These are phyloP conservation scores for Dioscorea cayenensis DNA, from an alignment of 116 monocot species.

Conservation along the genomic window DNA sequence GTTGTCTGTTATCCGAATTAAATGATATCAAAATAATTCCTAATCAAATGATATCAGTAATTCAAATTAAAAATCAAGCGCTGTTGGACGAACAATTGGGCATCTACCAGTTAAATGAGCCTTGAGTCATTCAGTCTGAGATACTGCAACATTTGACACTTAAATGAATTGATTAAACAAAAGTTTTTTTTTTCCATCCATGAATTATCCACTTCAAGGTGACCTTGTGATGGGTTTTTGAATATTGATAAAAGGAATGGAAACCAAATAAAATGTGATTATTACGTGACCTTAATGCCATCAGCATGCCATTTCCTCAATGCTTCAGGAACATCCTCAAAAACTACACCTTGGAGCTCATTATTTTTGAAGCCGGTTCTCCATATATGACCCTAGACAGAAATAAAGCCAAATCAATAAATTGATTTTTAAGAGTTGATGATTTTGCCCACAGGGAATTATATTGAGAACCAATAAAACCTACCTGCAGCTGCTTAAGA, in stretches of 20 bases:
- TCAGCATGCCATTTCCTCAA: conserved; percentile 66
- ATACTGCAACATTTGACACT: too few relatives aligned
- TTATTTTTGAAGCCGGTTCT: conserved; percentile 77
- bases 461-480: background rate
- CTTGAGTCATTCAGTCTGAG: too few relatives aligned
- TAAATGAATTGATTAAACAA: too few relatives aligned
- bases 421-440: background rate
- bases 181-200: too few relatives aligned
- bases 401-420: conserved; percentile 5
- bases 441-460: background rate
- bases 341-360: conserved; percentile 71
- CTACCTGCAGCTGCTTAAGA: conserved; percentile 86
- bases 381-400: conserved; percentile 87
- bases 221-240: too few relatives aligned
- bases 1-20: background rate
- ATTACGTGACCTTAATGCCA: conserved; percentile 69
- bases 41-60: too few relatives aligned
- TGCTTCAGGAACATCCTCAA: conserved; percentile 87
- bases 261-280: background rate
- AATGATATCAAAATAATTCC: too few relatives aligned
- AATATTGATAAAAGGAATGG: too few relatives aligned
- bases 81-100: too few relatives aligned
- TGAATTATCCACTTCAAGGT: too few relatives aligned
- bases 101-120: too few relatives aligned
- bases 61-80: too few relatives aligned